Percentiles rank a stretch among this genome's conserved stretches.
phyloP scores from a whole-genome alignment of 2,329 filamentous ascomycete genomes.

The Trichoderma semiorbis region DNA sequence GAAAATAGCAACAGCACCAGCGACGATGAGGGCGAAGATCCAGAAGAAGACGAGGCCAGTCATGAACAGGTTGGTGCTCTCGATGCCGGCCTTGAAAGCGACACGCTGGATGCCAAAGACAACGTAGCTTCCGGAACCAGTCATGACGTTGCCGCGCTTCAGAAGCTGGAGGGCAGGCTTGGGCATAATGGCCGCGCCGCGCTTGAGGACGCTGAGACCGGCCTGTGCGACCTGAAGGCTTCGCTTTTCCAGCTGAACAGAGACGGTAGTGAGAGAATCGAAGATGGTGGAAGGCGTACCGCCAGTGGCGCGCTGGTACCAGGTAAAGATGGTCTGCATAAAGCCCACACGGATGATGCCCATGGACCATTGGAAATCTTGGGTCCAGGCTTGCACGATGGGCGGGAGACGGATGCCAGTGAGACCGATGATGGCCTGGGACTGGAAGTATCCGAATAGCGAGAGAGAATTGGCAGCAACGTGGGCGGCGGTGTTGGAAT shows the following conservation, averaged over 20 bases:
- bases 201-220: constrained; percentile 48
- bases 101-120: constrained; percentile 86
- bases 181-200: constrained; percentile 52
- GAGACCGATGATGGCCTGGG: constrained; percentile 87
- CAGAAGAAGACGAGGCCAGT: constrained; percentile 88
- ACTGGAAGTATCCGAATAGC: constrained; percentile 93
- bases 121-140: constrained; percentile 52
- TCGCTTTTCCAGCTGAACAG: constrained; percentile 77
- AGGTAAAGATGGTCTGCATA: constrained; percentile 83
- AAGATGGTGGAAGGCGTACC: constrained; percentile 78
- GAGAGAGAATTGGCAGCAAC: constrained; percentile 90
- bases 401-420: constrained; percentile 78
- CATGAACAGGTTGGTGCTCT: constrained; percentile 89
- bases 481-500: constrained; percentile 91
- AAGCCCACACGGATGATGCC: constrained; percentile 87
- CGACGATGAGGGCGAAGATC: constrained; percentile 73
- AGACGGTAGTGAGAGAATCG: constrained; percentile 68
- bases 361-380: constrained; percentile 98
- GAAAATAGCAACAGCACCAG: constrained; percentile 70
- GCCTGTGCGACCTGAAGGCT: constrained; percentile 38
- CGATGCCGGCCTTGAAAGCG: constrained; percentile 79
- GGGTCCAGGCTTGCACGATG: constrained; percentile 88
- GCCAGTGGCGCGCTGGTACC: constrained; percentile 93
- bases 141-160: constrained; percentile 55
- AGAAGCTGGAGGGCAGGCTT: constrained; percentile 39